These are phyloP conservation scores for Monilinia laxa DNA, from an alignment of 2,329 filamentous ascomycete species.

Conservation along the genomic window DNA sequence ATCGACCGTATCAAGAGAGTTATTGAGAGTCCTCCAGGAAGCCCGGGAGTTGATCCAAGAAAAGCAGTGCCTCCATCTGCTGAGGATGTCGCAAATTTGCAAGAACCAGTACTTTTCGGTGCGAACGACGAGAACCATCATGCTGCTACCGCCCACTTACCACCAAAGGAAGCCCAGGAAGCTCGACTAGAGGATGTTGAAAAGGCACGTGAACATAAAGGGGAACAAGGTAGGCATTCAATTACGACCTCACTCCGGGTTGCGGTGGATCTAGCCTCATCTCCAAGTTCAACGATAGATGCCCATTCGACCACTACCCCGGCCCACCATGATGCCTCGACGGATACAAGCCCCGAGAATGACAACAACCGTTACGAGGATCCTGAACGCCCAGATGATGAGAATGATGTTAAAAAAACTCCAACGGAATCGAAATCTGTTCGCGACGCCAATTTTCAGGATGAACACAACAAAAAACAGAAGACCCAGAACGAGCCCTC, in stretches of 20 bases:
- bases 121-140: slow-evolving; percentile 35
- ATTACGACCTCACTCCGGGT: slow-evolving; percentile 44
- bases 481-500: slow-evolving; percentile 36
- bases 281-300: slow-evolving; percentile 63
- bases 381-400: slow-evolving; percentile 48
- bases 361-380: slow-evolving; percentile 58
- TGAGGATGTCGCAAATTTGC: slow-evolving; percentile 40
- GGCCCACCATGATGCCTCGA: slow-evolving; percentile 63
- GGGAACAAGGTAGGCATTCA: slow-evolving; percentile 38
- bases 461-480: slow-evolving; percentile 36
- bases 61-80: slow-evolving; percentile 39
- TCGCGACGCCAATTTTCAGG: slow-evolving; percentile 40
- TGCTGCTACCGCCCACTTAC: slow-evolving; percentile 46
- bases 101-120: slow-evolving; percentile 33
- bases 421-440: slow-evolving; percentile 36
- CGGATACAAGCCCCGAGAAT: slow-evolving; percentile 72
- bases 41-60: slow-evolving; percentile 39
- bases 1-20: slow-evolving; percentile 32
- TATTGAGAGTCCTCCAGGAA: slow-evolving; percentile 37
- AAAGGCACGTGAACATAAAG: slow-evolving; percentile 40
- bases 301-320: slow-evolving; percentile 73
- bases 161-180: slow-evolving; percentile 51
- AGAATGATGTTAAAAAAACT: slow-evolving; percentile 44
- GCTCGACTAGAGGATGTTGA: slow-evolving; percentile 42
- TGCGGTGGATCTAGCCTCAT: slow-evolving; percentile 50